These are phyloP conservation scores for Oryza glumipatula DNA, from an alignment of 176 grass and related monocot species.

Conservation along the genomic window DNA sequence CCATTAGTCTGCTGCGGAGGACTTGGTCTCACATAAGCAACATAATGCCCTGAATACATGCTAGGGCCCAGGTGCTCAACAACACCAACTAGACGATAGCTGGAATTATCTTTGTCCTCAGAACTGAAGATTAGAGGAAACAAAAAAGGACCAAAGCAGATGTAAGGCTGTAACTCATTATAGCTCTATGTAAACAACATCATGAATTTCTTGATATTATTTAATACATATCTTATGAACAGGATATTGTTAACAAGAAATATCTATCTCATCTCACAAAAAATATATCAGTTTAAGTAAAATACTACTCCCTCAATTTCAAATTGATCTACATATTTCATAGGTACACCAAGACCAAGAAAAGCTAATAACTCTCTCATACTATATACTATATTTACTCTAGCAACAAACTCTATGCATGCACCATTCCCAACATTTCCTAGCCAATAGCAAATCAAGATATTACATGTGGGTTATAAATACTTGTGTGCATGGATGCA, in stretches of 20 bases:
- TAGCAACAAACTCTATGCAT: too few species aligned
- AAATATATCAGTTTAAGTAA: too few species aligned
- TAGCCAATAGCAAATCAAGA: too few species aligned
- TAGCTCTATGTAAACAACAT: background rate
- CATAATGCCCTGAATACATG: conserved; percentile 35
- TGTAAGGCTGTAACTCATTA: conserved; percentile 7
- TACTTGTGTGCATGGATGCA: too few species aligned
- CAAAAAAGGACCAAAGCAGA: background rate
- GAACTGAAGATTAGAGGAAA: conserved; percentile 39
- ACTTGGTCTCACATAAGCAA: conserved; percentile 63
- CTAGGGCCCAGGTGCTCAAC: conserved; percentile 40
- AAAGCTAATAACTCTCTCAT: too few species aligned
- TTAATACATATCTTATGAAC: background rate
- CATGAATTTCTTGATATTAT: background rate
- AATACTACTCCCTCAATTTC: too few species aligned
- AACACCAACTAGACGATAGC: conserved; percentile 50
- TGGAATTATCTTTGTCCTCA: conserved; percentile 29
- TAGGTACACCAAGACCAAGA: too few species aligned
- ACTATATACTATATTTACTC: too few species aligned
- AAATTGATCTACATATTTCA: too few species aligned
- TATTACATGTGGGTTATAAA: too few species aligned
- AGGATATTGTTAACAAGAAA: background rate
- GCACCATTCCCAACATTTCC: too few species aligned
- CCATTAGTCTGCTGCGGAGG: background rate
- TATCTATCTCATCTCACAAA: background rate